A percentile compares a stretch with the other conserved stretches of the same genome.
phyloP scores from a whole-genome alignment of 176 grass and related monocot species.

The Carex cristatella region DNA sequence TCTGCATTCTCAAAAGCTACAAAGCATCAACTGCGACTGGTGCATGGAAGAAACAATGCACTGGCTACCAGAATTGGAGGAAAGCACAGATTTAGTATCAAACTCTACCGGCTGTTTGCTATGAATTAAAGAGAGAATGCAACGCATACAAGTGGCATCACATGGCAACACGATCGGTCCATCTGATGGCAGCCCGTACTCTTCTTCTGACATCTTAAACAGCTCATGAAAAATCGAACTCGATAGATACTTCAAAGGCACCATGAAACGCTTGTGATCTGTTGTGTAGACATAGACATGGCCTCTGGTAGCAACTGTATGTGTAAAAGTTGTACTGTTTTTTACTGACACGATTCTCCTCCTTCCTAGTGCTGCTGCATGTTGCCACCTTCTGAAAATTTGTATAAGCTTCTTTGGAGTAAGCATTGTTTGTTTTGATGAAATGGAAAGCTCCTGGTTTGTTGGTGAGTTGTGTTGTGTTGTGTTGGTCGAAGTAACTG shows the following conservation, averaged over 20 bases:
- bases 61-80: neutral
- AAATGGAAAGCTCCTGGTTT: neutral
- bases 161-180: constrained; percentile 50
- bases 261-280: constrained; percentile 46
- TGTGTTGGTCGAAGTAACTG: neutral
- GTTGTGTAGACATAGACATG: constrained; percentile 30
- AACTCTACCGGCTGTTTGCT: neutral
- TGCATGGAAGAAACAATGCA: neutral
- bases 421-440: constrained; percentile 19
- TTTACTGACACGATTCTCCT: constrained; percentile 26
- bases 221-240: constrained; percentile 45
- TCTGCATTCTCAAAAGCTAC: neutral
- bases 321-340: constrained; percentile 19
- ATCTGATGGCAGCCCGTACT: constrained; percentile 45
- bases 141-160: constrained; percentile 29
- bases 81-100: neutral
- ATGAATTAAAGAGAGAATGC: constrained; percentile 11
- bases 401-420: constrained; percentile 18
- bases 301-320: constrained; percentile 34
- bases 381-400: constrained; percentile 29
- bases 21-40: neutral
- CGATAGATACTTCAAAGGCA: constrained; percentile 35
- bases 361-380: constrained; percentile 35
- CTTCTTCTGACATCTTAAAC: constrained; percentile 50
- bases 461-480: neutral